These are phyloP conservation scores for Royoungia palumana DNA, from an alignment of 768 basidiomycete genomes.

Conservation along the genomic window DNA sequence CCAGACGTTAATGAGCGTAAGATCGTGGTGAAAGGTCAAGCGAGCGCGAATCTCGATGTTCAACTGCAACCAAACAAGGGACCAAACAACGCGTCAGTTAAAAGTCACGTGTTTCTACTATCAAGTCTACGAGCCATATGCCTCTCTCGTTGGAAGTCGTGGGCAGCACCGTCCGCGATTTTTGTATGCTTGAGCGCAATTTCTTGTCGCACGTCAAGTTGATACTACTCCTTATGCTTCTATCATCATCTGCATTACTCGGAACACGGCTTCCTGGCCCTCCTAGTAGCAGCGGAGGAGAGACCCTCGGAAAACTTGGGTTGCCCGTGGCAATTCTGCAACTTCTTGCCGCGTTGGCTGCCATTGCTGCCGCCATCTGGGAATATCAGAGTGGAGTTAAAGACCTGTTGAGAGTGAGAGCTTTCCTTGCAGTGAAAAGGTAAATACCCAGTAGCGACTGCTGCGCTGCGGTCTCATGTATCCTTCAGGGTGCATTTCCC, in stretches of 20 bases:
- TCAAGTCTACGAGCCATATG: conserved; percentile 15
- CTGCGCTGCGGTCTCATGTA: conserved; percentile 2
- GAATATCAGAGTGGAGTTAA: conserved; percentile 60
- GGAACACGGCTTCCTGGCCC: conserved; percentile 53
- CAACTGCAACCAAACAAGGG: conserved; percentile 44
- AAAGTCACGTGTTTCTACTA: conserved; percentile 16
- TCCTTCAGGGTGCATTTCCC: conserved; percentile 46
- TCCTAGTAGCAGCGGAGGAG: conserved; percentile 16
- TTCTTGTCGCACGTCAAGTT: conserved; percentile 67
- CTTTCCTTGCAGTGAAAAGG: conserved; percentile 60
- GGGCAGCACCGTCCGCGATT: conserved; percentile 69
- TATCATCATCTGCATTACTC: conserved; percentile 63
- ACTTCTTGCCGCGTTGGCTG: conserved; percentile 49
- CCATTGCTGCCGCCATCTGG: conserved; percentile 58
- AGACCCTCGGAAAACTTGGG: conserved; percentile 28
- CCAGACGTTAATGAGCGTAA: conserved; percentile 28
- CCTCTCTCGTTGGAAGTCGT: conserved; percentile 39
- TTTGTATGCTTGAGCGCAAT: conserved; percentile 77
- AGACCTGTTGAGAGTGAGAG: conserved; percentile 55
- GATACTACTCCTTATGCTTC: conserved; percentile 57
- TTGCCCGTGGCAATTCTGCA: conserved; percentile 54
- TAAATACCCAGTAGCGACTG: conserved; percentile 23
- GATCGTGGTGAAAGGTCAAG: conserved; percentile 9
- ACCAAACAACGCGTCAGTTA: conserved; percentile 30
- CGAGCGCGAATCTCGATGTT: conserved; percentile 10